phyloP scores from a whole-genome alignment of 2,329 filamentous ascomycete genomes.

The Xylaria polymorpha region DNA sequence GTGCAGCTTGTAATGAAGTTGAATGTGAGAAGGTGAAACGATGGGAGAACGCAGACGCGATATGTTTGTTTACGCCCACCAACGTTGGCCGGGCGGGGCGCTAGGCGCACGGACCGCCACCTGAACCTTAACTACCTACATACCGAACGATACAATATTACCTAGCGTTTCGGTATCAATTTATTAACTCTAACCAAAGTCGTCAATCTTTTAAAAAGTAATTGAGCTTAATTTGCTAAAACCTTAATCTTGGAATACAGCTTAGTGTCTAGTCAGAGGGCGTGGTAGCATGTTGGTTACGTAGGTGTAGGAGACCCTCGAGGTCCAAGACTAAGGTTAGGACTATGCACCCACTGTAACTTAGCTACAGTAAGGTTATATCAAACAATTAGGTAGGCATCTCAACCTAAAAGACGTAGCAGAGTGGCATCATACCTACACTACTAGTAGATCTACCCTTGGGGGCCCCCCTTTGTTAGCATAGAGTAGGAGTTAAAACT shows the following conservation, averaged over 20 bases:
- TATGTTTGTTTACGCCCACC: conserved; percentile 33
- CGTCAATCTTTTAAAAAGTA: background rate
- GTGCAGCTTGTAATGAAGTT: conserved; percentile 20
- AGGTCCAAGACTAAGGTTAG: no score
- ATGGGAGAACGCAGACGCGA: conserved; percentile 22
- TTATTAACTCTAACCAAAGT: background rate
- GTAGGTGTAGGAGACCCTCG: background rate
- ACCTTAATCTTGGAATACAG: background rate
- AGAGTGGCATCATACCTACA: no score
- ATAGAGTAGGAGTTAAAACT: no score
- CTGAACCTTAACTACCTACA: conserved; percentile 13
- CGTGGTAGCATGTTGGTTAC: background rate
- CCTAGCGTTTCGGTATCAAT: background rate
- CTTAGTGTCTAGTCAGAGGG: background rate
- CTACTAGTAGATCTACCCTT: no score
- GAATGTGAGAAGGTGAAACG: conserved; percentile 25
- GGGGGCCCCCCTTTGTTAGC: no score
- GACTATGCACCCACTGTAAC: no score
- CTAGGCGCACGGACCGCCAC: conserved; percentile 15
- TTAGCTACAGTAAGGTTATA: no score
- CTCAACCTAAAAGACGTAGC: no score
- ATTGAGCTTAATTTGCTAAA: background rate
- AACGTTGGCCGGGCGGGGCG: conserved; percentile 20
- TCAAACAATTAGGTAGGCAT: no score
- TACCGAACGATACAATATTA: background rate